Conservation (phyloP, 139 green algal genomes). For the Cymbomonas tetramitiformis region DNA sequence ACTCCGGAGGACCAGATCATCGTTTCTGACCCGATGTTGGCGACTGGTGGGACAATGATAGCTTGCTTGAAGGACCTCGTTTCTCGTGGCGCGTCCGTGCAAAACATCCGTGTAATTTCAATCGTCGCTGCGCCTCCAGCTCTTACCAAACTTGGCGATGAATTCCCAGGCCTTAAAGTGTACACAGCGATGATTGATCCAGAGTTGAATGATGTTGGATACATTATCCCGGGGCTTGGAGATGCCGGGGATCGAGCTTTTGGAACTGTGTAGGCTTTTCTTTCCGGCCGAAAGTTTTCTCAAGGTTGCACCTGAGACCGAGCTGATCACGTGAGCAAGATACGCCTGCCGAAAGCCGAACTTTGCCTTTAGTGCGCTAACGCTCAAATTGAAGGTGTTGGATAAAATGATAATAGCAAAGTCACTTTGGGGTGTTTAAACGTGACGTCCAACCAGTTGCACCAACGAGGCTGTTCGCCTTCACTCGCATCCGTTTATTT, state of each 20-base stretch:
- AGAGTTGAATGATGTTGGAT: slow-evolving; percentile 76
- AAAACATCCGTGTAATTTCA: slow-evolving; percentile 61
- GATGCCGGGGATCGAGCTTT: slow-evolving; percentile 80
- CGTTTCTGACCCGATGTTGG: slow-evolving; percentile 76
- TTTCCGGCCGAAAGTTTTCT: too few species aligned
- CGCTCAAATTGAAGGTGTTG: too few species aligned
- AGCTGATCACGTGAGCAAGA: too few species aligned
- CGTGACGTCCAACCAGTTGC: too few species aligned
- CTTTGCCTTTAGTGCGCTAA: too few species aligned
- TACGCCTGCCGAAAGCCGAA: too few species aligned
- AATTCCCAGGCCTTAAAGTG: slow-evolving; percentile 43
- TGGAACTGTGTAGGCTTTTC: slow-evolving; percentile 49
- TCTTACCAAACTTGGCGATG: slow-evolving; percentile 41
- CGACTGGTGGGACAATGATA: slow-evolving; percentile 63
- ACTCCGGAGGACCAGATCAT: slow-evolving; percentile 37
- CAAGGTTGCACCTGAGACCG: too few species aligned
- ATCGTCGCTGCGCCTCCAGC: slow-evolving; percentile 61
- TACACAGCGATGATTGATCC: slow-evolving; percentile 83
- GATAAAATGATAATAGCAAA: too few species aligned
- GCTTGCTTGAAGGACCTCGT: slow-evolving; percentile 61
- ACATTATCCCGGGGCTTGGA: slow-evolving; percentile 80
- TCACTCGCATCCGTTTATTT: too few species aligned
- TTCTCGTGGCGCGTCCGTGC: slow-evolving; percentile 40
- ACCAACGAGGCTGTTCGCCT: too few species aligned
- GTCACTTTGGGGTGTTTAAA: too few species aligned